Conservation (phyloP, 495 filamentous ascomycete species). For the Elasticomyces elasticus region DNA sequence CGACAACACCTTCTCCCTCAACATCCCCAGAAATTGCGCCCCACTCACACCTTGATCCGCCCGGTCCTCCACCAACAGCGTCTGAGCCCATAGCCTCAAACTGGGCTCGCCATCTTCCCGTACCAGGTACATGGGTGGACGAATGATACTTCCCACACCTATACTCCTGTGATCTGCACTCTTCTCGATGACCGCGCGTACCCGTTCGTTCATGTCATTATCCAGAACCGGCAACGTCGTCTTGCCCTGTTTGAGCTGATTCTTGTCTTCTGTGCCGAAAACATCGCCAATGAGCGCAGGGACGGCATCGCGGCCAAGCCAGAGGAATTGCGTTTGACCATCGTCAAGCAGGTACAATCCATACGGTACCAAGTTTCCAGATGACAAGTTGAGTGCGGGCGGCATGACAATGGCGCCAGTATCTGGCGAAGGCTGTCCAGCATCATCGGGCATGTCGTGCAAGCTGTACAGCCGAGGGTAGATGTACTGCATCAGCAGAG, state of each 20-base stretch:
- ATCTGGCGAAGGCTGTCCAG: constrained; percentile 70
- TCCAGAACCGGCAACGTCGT: constrained; percentile 73
- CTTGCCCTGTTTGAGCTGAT: constrained; percentile 84
- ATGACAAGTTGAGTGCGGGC: constrained; percentile 75
- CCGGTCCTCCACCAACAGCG: constrained; percentile 87
- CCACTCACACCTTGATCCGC: constrained; percentile 88
- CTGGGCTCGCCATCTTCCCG: constrained; percentile 93
- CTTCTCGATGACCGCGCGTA: constrained; percentile 84
- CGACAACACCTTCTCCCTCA: constrained; percentile 81
- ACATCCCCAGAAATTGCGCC: constrained; percentile 79
- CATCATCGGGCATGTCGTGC: constrained; percentile 95
- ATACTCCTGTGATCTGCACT: constrained; percentile 73
- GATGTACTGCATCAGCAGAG: constrained; percentile 92
- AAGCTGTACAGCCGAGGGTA: constrained; percentile 89
- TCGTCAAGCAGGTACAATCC: constrained; percentile 98
- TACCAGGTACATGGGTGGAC: constrained; percentile 87
- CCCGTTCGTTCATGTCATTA: constrained; percentile 90
- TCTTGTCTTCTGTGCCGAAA: constrained; percentile 71
- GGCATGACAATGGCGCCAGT: constrained; percentile 84
- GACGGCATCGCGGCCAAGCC: constrained; percentile 88
- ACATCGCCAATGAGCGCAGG: constrained; percentile 82
- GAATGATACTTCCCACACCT: constrained; percentile 80
- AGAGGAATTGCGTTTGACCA: constrained; percentile 93
- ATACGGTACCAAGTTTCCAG: constrained; percentile 75
- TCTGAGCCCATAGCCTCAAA: constrained; percentile 92